Conservation (phyloP, 2,329 filamentous ascomycete genomes). For the Alternaria ventricosa region DNA sequence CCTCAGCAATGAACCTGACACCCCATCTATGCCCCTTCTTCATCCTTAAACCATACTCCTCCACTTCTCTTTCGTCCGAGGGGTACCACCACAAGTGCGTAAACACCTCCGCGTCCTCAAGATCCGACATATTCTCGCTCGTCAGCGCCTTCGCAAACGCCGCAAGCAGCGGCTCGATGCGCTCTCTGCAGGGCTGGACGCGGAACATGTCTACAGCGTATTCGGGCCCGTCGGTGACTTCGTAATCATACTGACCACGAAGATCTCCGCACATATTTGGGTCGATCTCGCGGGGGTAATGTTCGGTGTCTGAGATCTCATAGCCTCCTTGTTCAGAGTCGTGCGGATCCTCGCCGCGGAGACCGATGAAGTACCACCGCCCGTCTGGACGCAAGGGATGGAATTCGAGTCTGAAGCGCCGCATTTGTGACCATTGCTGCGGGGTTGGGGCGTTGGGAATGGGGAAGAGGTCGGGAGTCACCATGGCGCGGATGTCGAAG, state of each 20-base stretch:
- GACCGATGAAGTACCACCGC: constrained; percentile 21
- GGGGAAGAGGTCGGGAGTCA: constrained; percentile 16
- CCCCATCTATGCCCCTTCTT: constrained; percentile 17
- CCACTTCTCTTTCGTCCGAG: constrained; percentile 6
- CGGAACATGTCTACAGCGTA: constrained; percentile 17
- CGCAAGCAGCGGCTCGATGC: constrained; percentile 16
- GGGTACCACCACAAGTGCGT: constrained; percentile 14
- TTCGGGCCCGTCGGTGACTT: constrained; percentile 2
- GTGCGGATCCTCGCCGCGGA: constrained; percentile 16
- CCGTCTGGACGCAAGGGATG: constrained; percentile 21
- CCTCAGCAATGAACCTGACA: constrained; percentile 15
- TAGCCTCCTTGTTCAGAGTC: constrained; percentile 22
- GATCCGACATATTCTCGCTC: constrained; percentile 13
- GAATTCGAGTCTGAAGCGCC: constrained; percentile 18
- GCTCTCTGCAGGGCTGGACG: constrained; percentile 14
- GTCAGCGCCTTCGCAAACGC: constrained; percentile 14
- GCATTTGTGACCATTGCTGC: constrained; percentile 21
- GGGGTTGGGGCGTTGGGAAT: constrained; percentile 3
- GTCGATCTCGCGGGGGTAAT: constrained; percentile 12
- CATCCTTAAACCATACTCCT: constrained; percentile 8
- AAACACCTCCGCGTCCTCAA: constrained; percentile 18
- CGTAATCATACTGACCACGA: background rate
- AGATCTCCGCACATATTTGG: constrained; percentile 6
- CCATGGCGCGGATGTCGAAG: constrained; percentile 17
- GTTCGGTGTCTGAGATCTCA: constrained; percentile 16